A percentile compares a stretch with the other conserved stretches of the same genome.
phyloP scores from a whole-genome alignment of 148 eudicot genomes.

The Vaccinium darrowii region DNA sequence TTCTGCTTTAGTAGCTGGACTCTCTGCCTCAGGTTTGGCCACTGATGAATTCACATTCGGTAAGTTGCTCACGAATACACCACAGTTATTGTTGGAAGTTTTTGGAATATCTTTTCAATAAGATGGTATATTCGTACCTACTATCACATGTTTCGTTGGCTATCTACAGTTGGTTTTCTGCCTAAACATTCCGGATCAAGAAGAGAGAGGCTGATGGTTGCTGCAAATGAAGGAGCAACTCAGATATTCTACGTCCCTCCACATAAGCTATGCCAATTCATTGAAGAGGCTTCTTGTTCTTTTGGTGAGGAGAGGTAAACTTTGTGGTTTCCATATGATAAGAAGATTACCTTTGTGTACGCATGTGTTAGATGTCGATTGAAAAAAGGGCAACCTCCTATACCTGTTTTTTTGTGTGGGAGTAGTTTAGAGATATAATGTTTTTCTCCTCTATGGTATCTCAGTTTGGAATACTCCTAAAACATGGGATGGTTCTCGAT shows the following conservation, averaged over 20 bases:
- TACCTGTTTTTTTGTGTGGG: neutral
- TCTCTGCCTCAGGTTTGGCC: slow-evolving; percentile 88
- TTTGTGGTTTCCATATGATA: neutral
- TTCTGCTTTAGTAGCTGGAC: slow-evolving; percentile 81
- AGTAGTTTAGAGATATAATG: neutral
- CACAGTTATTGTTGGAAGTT: neutral
- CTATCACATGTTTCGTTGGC: neutral
- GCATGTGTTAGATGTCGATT: slow-evolving; percentile 3
- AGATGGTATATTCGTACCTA: neutral
- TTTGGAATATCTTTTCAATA: neutral
- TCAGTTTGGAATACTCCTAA: neutral
- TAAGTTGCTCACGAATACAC: slow-evolving; percentile 21
- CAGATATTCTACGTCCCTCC: slow-evolving; percentile 98
- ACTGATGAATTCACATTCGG: slow-evolving; percentile 93
- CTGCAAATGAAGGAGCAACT: slow-evolving; percentile 65
- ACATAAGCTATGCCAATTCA: slow-evolving; percentile 77
- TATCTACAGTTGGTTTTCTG: slow-evolving; percentile 83
- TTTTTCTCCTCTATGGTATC: neutral
- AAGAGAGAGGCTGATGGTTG: slow-evolving; percentile 63
- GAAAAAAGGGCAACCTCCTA: neutral
- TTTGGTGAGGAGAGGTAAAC: slow-evolving; percentile 72
- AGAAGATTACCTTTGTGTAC: slow-evolving; percentile 4
- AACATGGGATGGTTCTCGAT: neutral
- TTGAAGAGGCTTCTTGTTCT: slow-evolving; percentile 66
- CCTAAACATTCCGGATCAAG: slow-evolving; percentile 76